Conservation (phyloP, 164 flowering plant species). For the Annona squamosa region DNA sequence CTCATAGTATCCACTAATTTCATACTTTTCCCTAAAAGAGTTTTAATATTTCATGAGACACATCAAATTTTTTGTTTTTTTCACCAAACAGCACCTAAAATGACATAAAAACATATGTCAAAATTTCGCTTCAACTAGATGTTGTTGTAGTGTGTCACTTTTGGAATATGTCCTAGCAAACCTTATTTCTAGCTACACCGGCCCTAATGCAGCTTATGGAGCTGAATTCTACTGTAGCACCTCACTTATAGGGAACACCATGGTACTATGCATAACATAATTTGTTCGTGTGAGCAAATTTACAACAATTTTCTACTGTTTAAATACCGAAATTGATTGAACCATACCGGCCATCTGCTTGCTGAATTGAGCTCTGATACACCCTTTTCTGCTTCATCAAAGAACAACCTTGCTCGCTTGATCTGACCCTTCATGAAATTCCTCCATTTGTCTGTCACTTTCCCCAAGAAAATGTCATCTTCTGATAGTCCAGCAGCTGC, state of each 20-base stretch:
- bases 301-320: background rate
- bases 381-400: slow-evolving; percentile 53
- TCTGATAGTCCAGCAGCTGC: slow-evolving; percentile 75
- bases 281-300: background rate
- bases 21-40: too few relatives aligned
- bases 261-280: background rate
- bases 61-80: too few relatives aligned
- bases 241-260: background rate
- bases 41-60: too few relatives aligned
- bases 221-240: background rate
- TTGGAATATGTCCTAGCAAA: background rate
- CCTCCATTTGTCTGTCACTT: slow-evolving; percentile 81
- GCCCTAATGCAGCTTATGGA: background rate
- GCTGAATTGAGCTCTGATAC: slow-evolving; percentile 31
- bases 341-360: slow-evolving; percentile 42
- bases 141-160: background rate
- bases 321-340: background rate
- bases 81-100: too few relatives aligned
- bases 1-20: too few relatives aligned
- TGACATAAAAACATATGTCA: too few relatives aligned
- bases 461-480: slow-evolving; percentile 71
- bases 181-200: background rate
- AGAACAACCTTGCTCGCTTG: slow-evolving; percentile 76
- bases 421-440: slow-evolving; percentile 77
- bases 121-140: too few relatives aligned